Base-by-base conservation (phyloP, 2,329 filamentous ascomycete genomes). In the Gaeumannomyces sp. region DNA sequence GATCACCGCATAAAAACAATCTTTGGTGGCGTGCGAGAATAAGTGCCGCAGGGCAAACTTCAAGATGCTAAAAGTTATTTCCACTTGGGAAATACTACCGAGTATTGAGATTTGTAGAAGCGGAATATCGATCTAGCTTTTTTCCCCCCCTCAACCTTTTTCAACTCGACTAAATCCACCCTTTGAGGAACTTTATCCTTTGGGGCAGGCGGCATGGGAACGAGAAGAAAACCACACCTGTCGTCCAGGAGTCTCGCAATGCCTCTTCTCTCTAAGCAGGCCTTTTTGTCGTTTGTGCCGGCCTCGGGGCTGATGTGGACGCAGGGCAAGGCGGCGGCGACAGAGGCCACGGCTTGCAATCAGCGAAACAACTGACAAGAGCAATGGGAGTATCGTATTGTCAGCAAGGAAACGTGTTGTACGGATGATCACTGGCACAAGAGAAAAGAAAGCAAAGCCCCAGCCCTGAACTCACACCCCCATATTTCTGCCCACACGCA, bases 271-370 rank as follows among this genome's bases (percentile, higher is more conserved):
- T 25, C 14, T 53, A 53, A n/a, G 22, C 45, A 22, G n/a, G 22
- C 45, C 5, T 53, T 25, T 53, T 53, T 25, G 11, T 8, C 16
- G 19, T 22, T 50, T 50, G 19, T 50, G 45, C 10, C 45, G 45
- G 22, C 22, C 14, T n/a, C 22, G 45, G 22, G 22, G 45, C n/a
- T 19, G 35, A 50, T 29, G 60, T 62, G 35, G 60, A 22, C 22
- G 50, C 22, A 13, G 61, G 61, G 50, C 62, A 64, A 31, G 31
- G 53, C 22, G 62, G 62, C 29, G 61, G 50, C 28, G 45, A 31
- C n/a, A 63, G 50, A n/a, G 62, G 62, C 62, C 62, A 64, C 29
- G 62, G 62, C 25, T 35, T 64, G 33, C 62, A 64, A 31, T 64
- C 62, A 14, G 62, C 53, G 22, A 64, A 64, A 28, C 62, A 64